A percentile compares a stretch with the other conserved stretches of the same genome.
Conservation (phyloP, 2,329 filamentous ascomycete species). For the Chrysosporium queenslandicum region DNA sequence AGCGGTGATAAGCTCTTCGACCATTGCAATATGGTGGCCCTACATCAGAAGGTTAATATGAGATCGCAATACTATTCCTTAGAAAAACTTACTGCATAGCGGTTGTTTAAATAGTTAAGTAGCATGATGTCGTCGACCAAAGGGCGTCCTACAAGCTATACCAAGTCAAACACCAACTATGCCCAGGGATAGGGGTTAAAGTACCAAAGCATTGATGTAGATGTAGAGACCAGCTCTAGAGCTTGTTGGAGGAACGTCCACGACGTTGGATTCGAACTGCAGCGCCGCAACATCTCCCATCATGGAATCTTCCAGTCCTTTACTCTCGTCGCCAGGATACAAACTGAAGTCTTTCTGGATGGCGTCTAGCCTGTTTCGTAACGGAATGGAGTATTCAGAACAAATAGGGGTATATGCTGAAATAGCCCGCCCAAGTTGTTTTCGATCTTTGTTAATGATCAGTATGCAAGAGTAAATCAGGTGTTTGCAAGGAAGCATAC, state of each 20-base stretch:
- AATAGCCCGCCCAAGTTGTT: constrained; percentile 31
- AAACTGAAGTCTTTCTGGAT: constrained; percentile 36
- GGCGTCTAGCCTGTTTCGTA: constrained; percentile 32
- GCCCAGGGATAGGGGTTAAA: constrained; percentile 22
- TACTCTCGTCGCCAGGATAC: constrained; percentile 35
- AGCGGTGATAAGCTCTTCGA: constrained; percentile 73
- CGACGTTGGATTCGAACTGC: constrained; percentile 45
- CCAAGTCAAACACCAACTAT: constrained; percentile 25
- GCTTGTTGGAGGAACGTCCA: constrained; percentile 61
- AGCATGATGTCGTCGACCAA: constrained; percentile 71
- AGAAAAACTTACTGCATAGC: constrained; percentile 58
- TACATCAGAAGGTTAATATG: constrained; percentile 26
- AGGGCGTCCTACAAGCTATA: constrained; percentile 67
- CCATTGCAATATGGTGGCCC: constrained; percentile 66
- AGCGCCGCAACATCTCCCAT: constrained; percentile 38
- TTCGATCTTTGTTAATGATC: constrained; percentile 22
- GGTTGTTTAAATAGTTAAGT: constrained; percentile 69
- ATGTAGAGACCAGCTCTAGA: constrained; percentile 76
- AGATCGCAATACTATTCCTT: neutral
- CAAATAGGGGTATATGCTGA: constrained; percentile 35
- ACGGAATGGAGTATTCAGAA: constrained; percentile 30
- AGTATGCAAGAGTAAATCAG: neutral
- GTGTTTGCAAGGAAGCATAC: constrained; percentile 18
- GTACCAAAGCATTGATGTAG: constrained; percentile 70
- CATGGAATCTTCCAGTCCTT: constrained; percentile 35